phyloP scores from a whole-genome alignment of 2,329 filamentous ascomycete species.

The Ophiosphaerella korrae region DNA sequence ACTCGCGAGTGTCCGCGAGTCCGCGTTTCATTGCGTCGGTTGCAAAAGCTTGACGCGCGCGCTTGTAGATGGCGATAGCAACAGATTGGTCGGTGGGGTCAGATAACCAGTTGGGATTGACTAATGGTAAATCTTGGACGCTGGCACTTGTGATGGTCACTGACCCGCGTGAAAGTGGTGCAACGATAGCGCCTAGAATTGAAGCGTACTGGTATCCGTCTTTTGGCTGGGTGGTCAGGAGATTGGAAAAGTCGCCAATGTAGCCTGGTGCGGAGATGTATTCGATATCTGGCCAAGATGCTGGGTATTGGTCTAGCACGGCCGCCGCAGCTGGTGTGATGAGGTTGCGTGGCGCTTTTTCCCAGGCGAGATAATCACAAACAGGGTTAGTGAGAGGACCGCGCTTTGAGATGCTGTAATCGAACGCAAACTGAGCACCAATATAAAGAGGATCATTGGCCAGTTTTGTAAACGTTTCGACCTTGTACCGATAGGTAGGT shows the following conservation, averaged over 20 bases:
- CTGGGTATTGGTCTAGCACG: conserved; percentile 16
- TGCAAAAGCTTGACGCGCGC: conserved; percentile 35
- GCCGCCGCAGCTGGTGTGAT: conserved; percentile 10
- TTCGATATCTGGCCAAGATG: conserved; percentile 36
- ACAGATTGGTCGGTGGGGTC: conserved; percentile 38
- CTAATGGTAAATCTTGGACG: conserved; percentile 30
- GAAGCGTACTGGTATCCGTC: conserved; percentile 40
- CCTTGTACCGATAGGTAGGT: conserved; percentile 21
- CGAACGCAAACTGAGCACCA: conserved; percentile 18
- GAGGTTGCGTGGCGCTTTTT: conserved; percentile 22
- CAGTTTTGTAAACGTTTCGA: conserved; percentile 19
- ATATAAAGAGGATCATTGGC: conserved; percentile 20
- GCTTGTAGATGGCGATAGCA: conserved; percentile 37
- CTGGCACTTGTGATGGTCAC: conserved; percentile 40
- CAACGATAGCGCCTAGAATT: conserved; percentile 36
- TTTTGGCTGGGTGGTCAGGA: conserved; percentile 25
- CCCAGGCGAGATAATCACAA: conserved; percentile 31
- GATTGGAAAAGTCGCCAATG: conserved; percentile 22
- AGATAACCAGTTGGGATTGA: conserved; percentile 47
- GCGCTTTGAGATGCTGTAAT: conserved; percentile 13
- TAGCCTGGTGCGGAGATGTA: conserved; percentile 21
- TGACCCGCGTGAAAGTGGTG: conserved; percentile 43
- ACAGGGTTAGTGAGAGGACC: conserved; percentile 27
- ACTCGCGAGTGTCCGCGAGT: conserved; percentile 20
- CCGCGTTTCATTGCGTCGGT: conserved; percentile 24